Percentiles rank a stretch among this genome's conserved stretches.
Conservation (phyloP, 2,329 filamentous ascomycete species). For the Tolypocladium nubicola region DNA sequence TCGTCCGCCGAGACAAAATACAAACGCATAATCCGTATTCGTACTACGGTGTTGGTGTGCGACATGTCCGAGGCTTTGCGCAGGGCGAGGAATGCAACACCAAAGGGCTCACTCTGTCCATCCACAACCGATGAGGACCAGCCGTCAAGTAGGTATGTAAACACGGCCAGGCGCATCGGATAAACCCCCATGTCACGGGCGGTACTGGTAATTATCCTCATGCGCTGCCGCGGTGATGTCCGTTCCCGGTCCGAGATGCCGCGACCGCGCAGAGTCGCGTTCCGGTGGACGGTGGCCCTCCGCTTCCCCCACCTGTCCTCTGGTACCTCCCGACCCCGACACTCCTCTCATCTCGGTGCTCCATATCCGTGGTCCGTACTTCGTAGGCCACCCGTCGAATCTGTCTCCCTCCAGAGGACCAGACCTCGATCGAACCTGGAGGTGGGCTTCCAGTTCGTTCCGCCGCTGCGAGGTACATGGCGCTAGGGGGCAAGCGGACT, state of each 20-base stretch:
- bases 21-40: neutral
- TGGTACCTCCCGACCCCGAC: neutral
- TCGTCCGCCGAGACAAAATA: neutral
- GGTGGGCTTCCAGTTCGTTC: neutral
- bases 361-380: too few species aligned
- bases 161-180: neutral
- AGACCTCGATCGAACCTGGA: neutral
- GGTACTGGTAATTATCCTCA: neutral
- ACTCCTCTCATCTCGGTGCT: neutral
- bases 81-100: neutral
- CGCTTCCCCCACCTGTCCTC: neutral
- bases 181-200: neutral
- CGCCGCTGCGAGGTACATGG: neutral
- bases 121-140: neutral
- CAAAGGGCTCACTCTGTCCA: neutral
- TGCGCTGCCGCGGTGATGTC: neutral
- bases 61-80: neutral
- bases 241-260: neutral
- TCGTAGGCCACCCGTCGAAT: neutral
- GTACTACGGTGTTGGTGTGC: neutral
- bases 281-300: neutral
- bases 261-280: neutral
- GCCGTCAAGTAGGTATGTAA: neutral
- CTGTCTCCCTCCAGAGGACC: neutral
- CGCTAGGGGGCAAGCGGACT: constrained; percentile 6